Evolutionary conservation across 805 yeast genomes (phyloP).

Genomic region (Candida railenensis): DNA sequence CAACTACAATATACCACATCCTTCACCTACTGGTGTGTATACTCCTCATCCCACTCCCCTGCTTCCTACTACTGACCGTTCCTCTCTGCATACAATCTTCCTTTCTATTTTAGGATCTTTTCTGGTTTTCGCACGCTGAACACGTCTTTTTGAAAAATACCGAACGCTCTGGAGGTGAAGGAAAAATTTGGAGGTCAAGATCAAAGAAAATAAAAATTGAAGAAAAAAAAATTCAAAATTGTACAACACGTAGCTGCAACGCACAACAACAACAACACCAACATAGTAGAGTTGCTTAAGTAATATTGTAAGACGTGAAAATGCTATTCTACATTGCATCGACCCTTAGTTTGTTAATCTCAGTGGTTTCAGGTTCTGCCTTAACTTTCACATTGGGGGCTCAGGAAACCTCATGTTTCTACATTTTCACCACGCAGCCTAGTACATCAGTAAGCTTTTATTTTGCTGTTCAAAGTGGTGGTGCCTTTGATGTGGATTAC

Average conservation of each 20-base stretch:
- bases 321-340: constrained; percentile 3
- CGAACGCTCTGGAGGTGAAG: too few species aligned
- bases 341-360: constrained; percentile 8
- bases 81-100: too few species aligned
- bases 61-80: too few species aligned
- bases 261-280: background rate
- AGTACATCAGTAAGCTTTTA: constrained; percentile 67
- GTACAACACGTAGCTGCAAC: background rate
- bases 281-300: too few species aligned
- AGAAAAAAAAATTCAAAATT: background rate
- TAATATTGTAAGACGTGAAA: background rate
- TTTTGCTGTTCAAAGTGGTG: constrained; percentile 82
- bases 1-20: too few species aligned
- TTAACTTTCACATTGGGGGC: constrained; percentile 76
- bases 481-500: constrained; percentile 79
- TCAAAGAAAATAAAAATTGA: constrained; percentile 1
- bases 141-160: constrained; percentile 4
- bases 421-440: constrained; percentile 61
- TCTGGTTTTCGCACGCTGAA: background rate
- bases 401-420: constrained; percentile 70
- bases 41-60: too few species aligned
- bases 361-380: constrained; percentile 44
- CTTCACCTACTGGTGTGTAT: too few species aligned
- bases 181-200: background rate
- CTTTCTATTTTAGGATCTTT: too few species aligned